A percentile compares a stretch with the other conserved stretches of the same genome.
phyloP scores from a whole-genome alignment of 768 basidiomycete genomes.

The Naganishia friedmannii region DNA sequence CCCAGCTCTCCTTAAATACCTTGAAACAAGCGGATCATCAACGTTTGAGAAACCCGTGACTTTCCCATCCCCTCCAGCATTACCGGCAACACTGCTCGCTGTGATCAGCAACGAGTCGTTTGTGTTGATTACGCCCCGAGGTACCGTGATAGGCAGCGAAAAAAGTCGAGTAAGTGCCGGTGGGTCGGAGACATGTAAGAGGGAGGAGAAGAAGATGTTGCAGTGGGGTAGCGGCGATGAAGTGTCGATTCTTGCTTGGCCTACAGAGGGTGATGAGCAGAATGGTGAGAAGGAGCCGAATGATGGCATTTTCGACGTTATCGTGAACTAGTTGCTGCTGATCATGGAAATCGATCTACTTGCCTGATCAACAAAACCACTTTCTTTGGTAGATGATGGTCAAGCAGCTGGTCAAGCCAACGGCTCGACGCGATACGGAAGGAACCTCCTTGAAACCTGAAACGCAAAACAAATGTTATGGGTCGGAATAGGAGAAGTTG shows the following conservation, averaged over 20 bases:
- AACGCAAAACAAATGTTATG: slow-evolving; percentile 26
- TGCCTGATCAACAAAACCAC: too few relatives aligned
- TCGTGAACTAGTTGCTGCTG: too few relatives aligned
- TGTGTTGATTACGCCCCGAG: slow-evolving; percentile 32
- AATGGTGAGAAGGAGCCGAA: slow-evolving; percentile 31
- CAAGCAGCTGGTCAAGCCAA: too few relatives aligned
- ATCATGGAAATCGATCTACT: too few relatives aligned
- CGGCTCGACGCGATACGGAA: too few relatives aligned
- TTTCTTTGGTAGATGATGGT: too few relatives aligned
- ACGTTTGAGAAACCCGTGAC: slow-evolving; percentile 9
- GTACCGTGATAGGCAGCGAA: slow-evolving; percentile 30
- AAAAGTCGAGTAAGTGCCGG: slow-evolving; percentile 33
- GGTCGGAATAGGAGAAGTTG: too few relatives aligned
- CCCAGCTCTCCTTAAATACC: slow-evolving; percentile 60
- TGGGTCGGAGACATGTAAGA: slow-evolving; percentile 50
- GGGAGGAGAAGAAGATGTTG: slow-evolving; percentile 89
- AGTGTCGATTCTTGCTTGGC: slow-evolving; percentile 60
- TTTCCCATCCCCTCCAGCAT: background rate
- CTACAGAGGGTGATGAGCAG: slow-evolving; percentile 22
- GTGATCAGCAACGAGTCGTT: background rate
- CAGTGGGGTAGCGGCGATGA: slow-evolving; percentile 85
- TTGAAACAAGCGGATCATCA: slow-evolving; percentile 55
- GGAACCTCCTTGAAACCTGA: background rate
- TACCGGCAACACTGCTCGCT: background rate
- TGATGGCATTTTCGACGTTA: slow-evolving; percentile 3